A percentile compares a stretch with the other conserved stretches of the same genome.
Conservation (phyloP, 2,329 filamentous ascomycete genomes). For the Penicillium polonicum region DNA sequence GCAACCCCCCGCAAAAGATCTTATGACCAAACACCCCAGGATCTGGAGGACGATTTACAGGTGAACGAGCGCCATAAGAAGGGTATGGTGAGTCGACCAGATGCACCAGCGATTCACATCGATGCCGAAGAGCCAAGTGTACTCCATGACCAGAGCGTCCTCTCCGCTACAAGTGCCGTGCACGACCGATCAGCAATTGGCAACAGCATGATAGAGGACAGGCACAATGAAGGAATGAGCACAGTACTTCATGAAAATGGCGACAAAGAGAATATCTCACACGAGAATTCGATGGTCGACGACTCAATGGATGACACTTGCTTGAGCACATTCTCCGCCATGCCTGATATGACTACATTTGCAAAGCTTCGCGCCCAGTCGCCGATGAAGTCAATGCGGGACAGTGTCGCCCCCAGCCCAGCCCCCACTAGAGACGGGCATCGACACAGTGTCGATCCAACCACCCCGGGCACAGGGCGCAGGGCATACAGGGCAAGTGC, state of each 20-base stretch:
- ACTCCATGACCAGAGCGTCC: slow-evolving; percentile 19
- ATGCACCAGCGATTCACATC: slow-evolving; percentile 25
- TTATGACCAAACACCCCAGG: slow-evolving; percentile 24
- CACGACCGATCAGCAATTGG: slow-evolving; percentile 27
- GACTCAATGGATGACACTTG: slow-evolving; percentile 46
- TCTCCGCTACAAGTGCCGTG: slow-evolving; percentile 11
- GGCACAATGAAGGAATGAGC: slow-evolving; percentile 44
- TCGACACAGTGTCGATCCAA: slow-evolving; percentile 21
- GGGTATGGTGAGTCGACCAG: slow-evolving; percentile 24
- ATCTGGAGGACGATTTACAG: slow-evolving; percentile 16
- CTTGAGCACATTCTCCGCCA: slow-evolving; percentile 85
- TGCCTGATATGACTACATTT: slow-evolving; percentile 83
- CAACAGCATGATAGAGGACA: slow-evolving; percentile 41
- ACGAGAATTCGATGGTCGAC: slow-evolving; percentile 30
- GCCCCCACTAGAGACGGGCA: slow-evolving; percentile 15
- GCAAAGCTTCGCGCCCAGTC: slow-evolving; percentile 66
- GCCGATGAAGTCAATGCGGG: slow-evolving; percentile 51
- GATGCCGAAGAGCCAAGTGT: slow-evolving; percentile 30
- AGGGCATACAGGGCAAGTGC: slow-evolving; percentile 33
- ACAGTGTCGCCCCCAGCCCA: slow-evolving; percentile 46
- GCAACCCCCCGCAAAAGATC: slow-evolving; percentile 26
- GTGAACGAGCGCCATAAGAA: slow-evolving; percentile 30
- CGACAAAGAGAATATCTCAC: slow-evolving; percentile 25
- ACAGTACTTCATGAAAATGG: slow-evolving; percentile 36
- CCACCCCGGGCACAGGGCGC: slow-evolving; percentile 52